Evolutionary conservation across 2,329 filamentous ascomycete species (phyloP), one percentile per base, ranked within the genome.

Genomic region (Magnaporthiopsis incrustans): DNA sequence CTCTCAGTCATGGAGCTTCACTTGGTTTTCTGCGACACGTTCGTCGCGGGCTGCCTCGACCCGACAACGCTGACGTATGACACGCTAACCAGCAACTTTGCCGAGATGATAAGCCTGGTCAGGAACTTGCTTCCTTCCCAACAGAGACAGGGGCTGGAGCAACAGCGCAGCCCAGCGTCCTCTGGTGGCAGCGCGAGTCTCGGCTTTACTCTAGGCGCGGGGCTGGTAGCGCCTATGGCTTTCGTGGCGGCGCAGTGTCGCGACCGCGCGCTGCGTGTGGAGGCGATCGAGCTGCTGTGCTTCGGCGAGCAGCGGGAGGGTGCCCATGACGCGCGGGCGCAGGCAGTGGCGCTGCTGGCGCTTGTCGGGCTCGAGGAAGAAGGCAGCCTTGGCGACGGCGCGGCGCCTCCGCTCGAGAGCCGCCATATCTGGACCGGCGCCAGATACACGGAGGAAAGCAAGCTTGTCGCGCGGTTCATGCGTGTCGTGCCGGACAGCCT

Each of bases 391-490:
- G 11, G n/a, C 26, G 44, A 10, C 22, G 11, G 22, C 6, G 57
- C 57, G 57, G 4, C 57, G 26, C 57, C 12, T 35, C 58, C 58
- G 32, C 58, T 32, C 22, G 58, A 35, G 15, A n/a, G 15, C 15
- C 27, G 58, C 14, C 25, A 35, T 22, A 18, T 32, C 32, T 60
- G 58, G 58, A 22, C 58, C 15, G 10, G 22, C 26, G 58, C 14
- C 5, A 11, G 58, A 18, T 60, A 60, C 22, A 7, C 10, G 32
- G 15, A 35, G 4, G 26, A 32, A 5, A 22, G 30, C 6, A 60
- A 14, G 58, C 58, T 60, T 5, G 10, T 60, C 30, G 58, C 32
- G 58, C 58, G 38, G 58, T 60, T 60, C 58, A 60, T 32, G 58
- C 10, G 58, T 15, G 18, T 35, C 18, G n/a, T 60, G 27, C 58